These are phyloP conservation scores for Lagenidium sp. DNA, from an alignment of 352 stramenopile genomes.

Conservation along the genomic window DNA sequence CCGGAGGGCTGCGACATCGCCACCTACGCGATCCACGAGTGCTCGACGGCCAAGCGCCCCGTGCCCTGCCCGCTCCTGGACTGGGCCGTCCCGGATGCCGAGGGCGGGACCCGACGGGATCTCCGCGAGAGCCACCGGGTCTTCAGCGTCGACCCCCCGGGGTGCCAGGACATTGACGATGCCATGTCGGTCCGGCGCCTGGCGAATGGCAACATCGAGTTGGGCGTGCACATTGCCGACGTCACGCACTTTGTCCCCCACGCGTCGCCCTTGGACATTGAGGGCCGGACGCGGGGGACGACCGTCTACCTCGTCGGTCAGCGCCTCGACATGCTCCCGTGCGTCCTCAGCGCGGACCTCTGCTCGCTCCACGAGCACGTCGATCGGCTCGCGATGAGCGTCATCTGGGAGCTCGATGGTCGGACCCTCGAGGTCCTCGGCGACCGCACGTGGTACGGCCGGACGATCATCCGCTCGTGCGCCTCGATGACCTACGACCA, in stretches of 20 bases:
- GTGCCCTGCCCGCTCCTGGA: conserved; percentile 42
- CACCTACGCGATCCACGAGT: conserved; percentile 48
- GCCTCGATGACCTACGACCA: conserved; percentile 84
- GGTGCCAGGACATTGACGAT: conserved; percentile 89
- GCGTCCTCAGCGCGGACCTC: conserved; percentile 81
- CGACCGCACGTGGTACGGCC: conserved; percentile 68
- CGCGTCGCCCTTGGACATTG: conserved; percentile 93
- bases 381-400: conserved; percentile 87
- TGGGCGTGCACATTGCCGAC: conserved; percentile 99
- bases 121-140: conserved; percentile 57
- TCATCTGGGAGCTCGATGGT: conserved; percentile 88
- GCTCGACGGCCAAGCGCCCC: conserved; percentile 66
- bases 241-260: conserved; percentile 98
- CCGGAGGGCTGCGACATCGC: conserved; percentile 65
- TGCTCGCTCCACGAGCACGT: conserved; percentile 88
- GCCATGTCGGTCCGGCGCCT: conserved; percentile 78
- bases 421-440: conserved; percentile 48
- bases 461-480: conserved; percentile 96
- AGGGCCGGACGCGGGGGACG: conserved; percentile 86
- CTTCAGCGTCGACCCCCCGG: conserved; percentile 86
- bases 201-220: conserved; percentile 79
- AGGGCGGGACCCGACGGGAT: conserved; percentile 48
- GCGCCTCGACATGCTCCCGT: conserved; percentile 89
- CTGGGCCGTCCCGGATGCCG: conserved; percentile 51
- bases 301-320: conserved; percentile 98